Percentiles rank a stretch among this genome's conserved stretches.
phyloP scores from a whole-genome alignment of 176 grass and related monocot genomes.

The Aegilops bicornis region DNA sequence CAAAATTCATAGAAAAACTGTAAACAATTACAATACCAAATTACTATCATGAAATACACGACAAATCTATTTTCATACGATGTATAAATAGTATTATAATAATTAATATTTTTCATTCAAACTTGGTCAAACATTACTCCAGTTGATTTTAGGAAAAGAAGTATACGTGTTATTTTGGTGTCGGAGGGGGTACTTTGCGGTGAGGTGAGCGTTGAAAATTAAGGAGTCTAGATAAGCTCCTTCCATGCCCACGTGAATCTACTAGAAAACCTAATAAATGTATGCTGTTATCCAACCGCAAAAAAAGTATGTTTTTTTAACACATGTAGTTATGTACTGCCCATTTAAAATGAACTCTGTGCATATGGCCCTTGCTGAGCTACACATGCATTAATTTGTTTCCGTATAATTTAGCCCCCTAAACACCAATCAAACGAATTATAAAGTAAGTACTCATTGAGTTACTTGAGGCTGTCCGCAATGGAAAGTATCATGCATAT shows the following conservation, averaged over 20 bases:
- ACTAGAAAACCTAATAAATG: neutral
- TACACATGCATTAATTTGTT: neutral
- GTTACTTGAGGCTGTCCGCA: too few relatives aligned
- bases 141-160: too few relatives aligned
- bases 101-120: too few relatives aligned
- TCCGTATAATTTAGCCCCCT: neutral
- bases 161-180: too few relatives aligned
- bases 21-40: too few relatives aligned
- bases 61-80: too few relatives aligned
- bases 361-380: neutral
- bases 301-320: too few relatives aligned
- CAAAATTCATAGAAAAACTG: too few relatives aligned
- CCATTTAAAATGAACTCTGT: neutral
- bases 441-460: neutral
- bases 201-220: slow-evolving; percentile 29
- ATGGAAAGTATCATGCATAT: too few relatives aligned
- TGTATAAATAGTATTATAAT: too few relatives aligned
- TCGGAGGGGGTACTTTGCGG: neutral
- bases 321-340: neutral
- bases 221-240: neutral
- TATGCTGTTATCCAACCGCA: neutral
- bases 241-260: slow-evolving; percentile 32
- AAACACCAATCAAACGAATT: neutral
- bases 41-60: too few relatives aligned
- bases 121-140: too few relatives aligned